These are phyloP conservation scores for Theileria sp. DNA, from an alignment of 169 alveolate species.

Conservation along the genomic window DNA sequence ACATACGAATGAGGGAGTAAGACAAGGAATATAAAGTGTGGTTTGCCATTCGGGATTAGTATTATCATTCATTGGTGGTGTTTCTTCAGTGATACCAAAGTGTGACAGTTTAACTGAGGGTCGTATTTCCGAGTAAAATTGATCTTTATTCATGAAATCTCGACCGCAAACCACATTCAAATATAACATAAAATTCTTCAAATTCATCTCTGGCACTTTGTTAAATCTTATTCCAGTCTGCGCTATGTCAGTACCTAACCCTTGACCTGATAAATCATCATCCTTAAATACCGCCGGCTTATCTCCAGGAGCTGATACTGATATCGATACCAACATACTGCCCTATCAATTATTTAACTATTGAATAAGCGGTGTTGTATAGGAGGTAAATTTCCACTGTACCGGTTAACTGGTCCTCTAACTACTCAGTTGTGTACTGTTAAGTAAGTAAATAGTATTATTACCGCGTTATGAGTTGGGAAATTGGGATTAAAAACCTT, in stretches of 20 bases:
- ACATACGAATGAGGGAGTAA: constrained; percentile 70
- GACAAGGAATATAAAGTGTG: constrained; percentile 75
- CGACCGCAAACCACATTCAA: constrained; percentile 72
- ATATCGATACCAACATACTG: constrained; percentile 72
- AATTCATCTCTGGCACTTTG: constrained; percentile 37
- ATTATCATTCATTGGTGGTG: constrained; percentile 74
- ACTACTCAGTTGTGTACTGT: too few species aligned
- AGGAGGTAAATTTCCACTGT: not conserved
- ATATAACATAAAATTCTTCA: constrained; percentile 45
- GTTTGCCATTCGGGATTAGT: constrained; percentile 84
- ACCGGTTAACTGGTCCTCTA: too few species aligned
- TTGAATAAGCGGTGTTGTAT: not conserved
- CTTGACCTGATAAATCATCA: constrained; percentile 40
- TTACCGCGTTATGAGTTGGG: constrained; percentile 68
- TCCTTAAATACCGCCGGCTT: constrained; percentile 81
- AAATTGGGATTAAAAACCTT: constrained; percentile 54
- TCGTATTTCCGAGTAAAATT: constrained; percentile 54
- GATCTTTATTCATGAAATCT: constrained; percentile 58
- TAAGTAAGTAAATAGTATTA: constrained; percentile 1
- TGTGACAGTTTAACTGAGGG: constrained; percentile 82
- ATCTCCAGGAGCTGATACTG: constrained; percentile 85
- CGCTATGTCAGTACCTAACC: constrained; percentile 9
- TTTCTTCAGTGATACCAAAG: constrained; percentile 76
- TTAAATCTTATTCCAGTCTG: constrained; percentile 10
- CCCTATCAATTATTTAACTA: constrained; percentile 54